A percentile compares a stretch with the other conserved stretches of the same genome.
Conservation (phyloP, 2,329 filamentous ascomycete genomes). For the Venturia effusa region DNA sequence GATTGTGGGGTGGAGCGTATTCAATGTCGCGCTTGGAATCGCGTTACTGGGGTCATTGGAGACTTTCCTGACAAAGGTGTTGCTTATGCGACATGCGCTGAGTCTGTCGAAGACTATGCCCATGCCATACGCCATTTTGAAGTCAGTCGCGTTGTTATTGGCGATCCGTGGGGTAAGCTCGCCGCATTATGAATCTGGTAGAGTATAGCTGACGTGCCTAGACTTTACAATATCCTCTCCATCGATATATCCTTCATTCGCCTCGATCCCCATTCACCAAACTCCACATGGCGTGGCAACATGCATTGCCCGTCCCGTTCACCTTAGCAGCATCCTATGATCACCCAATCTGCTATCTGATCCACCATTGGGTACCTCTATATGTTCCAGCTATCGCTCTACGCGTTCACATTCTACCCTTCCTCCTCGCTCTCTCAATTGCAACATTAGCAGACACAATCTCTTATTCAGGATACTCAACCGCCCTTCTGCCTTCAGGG, state of each 20-base stretch:
- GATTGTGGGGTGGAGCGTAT: constrained; percentile 7
- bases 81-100: constrained; percentile 45
- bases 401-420: constrained; percentile 24
- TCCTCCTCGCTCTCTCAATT: constrained; percentile 14
- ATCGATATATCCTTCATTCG: constrained; percentile 59
- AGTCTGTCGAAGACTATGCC: constrained; percentile 49
- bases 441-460: constrained; percentile 10
- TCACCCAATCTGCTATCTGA: constrained; percentile 12
- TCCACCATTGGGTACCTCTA: constrained; percentile 12
- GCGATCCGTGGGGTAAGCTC: constrained; percentile 44
- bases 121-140: constrained; percentile 49
- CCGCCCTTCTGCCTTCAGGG: constrained; percentile 7
- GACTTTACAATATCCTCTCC: constrained; percentile 60
- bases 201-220: no score
- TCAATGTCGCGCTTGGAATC: constrained; percentile 10
- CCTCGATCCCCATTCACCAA: constrained; percentile 18
- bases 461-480: constrained; percentile 11
- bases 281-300: constrained; percentile 7
- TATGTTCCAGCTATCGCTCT: constrained; percentile 24
- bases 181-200: no score
- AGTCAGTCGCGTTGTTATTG: constrained; percentile 43
- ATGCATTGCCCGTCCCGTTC: constrained; percentile 10
- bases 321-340: constrained; percentile 10
- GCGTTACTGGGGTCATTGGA: constrained; percentile 44
- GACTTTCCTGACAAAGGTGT: constrained; percentile 39